Base-by-base conservation (phyloP, 2,329 filamentous ascomycete species). In the Colletotrichum zoysiae region DNA sequence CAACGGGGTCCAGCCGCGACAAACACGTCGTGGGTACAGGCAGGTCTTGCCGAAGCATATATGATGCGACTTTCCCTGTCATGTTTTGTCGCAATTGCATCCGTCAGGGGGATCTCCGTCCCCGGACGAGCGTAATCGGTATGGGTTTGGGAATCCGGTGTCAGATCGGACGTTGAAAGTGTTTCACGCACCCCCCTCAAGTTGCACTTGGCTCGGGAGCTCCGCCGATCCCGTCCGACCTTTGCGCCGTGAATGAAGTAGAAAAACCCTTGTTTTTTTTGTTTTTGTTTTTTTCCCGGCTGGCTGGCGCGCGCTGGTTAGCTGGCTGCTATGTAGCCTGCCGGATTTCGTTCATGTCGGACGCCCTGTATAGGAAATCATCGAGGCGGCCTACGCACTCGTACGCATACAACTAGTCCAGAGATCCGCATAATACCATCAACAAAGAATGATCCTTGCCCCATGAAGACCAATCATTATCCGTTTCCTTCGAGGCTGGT, bases 181-280 rank as follows among this genome's bases (percentile, higher is more conserved):
- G 44, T 73, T 71, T 73, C 70, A 71, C 61, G 62, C 70, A 40
- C 35, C 35, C 18, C 46, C 6, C 53, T 56, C 48, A 64, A 48
- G 53, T 50, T 33, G 35, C 46, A 7, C 40, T 63, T 72, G 70
- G 59, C 60, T 65, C 59, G 60, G 53, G 26, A 35, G 33, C 42
- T 62, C 35, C 65, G 51, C 35, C 53, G 46, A 61, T 64, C n/a
- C n/a, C 26, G 30, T 64, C 53, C 55, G 53, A n/a, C 38, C 18
- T 53, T 53, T 18, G 33, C 56, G 56, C 60, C 46, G 30, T 63
- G 51, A 40, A 58, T 20, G n/a, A 56, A n/a, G 18, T 33, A 60
- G 33, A 35, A 20, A 48, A 1, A 7, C 16, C 23, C 3, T 18
- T 30, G 2, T 9, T 20, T 48, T n/a, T n/a, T 26, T 26, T 26